Evolutionary conservation across 805 yeast species (phyloP), one percentile per base, ranked within the genome.

Genomic region (Metschnikowia cerradonensis): DNA sequence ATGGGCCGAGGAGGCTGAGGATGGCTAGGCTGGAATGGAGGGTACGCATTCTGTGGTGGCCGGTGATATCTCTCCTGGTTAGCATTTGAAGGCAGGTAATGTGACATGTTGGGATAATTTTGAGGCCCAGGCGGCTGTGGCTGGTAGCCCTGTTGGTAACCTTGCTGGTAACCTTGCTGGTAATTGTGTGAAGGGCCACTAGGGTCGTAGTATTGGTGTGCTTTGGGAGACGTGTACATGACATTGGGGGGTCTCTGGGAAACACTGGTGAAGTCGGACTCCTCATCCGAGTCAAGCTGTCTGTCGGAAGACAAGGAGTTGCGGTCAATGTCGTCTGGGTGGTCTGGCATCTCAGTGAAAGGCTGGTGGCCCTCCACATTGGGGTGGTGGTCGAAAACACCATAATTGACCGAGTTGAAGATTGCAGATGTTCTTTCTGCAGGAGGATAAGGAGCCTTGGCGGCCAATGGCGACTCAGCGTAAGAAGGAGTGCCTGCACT

Each of bases 161-260:
- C 11, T 3, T 15, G 48, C 22, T 15, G 39, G 38, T 7, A 39
- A 11, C 31, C 38, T 36, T 37, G 48, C 30, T 41, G 22, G 11
- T 22, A 32, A 38, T 26, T 32, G 13, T 37, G 54, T 4, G 41
- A 31, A 39, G 41, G 44, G 31, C 32, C 13, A 19, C 37, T 7
- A 14, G 41, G 10, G 8, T 47, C 45, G 15, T 38, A 45, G 36
- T 49, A 34, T 7, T 43, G 44, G 41, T 44, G 53, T 7, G 26
- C 48, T 36, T 41, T 50, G 15, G 53, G 53, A 7, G 53, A 26
- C 34, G 53, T 22, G 51, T 57, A 57, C 43, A 35, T 49, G 39
- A 86, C 88, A 60, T 86, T 86, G 14, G 82, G 76, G 26, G 84
- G 90, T 63, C 92, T 73, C 66, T 86, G 92, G 6, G 91, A 84